Base-by-base conservation (phyloP, 345 rosid species). In the Eutrema heterophyllum region DNA sequence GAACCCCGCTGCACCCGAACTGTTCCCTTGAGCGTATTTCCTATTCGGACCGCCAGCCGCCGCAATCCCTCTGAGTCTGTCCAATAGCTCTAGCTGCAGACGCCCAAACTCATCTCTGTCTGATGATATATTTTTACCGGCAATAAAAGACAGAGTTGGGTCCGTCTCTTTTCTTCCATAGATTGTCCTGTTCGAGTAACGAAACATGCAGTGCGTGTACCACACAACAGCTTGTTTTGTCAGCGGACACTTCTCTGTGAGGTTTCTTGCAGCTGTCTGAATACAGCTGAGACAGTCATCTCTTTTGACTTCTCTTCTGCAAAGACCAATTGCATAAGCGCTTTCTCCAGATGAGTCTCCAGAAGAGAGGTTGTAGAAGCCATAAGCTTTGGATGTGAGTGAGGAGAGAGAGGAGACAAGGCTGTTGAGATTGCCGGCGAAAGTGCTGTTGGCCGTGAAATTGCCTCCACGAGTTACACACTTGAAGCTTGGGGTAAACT, bases 291-390 rank as follows among this genome's bases (percentile, higher is more conserved):
- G 59, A 56, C 86, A 86, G 29, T 24, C 77, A 7, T 56, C 78
- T 5, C 72, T 69, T 50, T 1, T 65, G 26, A 62, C 80, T 45
- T 86, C 89, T 60, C 87, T 80, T 76, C 85, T 78, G 46, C 86
- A 85, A 1, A 81, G 64, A 15, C 64, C 81, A 32, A 55, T 49
- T 49, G 73, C 85, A 4, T 80, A 61, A 40, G 73, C 83, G 57
- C 27, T 33, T 52, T 80, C 77, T 58, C 41, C 64, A 36, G 63
- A 65, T 12, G 76, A 43, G n/a, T 67, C 24, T 3, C 63, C 75
- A 8, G 58, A 62, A 36, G 79, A 54, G 43, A 79, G 30, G 67
- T 68, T 79, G 72, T 79, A 74, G 73, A 79, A 79, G 35, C 79
- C 82, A 60, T 64, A 79, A 70, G 71, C 2, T 52, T 10, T 44